These are phyloP conservation scores for Cytospora piceicola DNA, from an alignment of 2,329 filamentous ascomycete species.

Conservation along the genomic window DNA sequence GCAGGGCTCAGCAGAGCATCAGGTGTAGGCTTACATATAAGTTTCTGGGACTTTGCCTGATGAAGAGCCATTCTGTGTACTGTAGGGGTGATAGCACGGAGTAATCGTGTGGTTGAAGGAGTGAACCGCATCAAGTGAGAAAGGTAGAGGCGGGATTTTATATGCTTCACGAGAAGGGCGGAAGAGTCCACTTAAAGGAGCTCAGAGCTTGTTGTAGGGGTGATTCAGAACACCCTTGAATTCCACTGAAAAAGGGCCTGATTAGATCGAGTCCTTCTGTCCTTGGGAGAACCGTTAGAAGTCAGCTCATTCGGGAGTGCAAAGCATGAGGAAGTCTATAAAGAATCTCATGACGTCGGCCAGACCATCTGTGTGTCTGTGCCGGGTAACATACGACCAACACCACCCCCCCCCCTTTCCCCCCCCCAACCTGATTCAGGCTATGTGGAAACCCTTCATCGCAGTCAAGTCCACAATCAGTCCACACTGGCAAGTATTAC, in stretches of 20 bases:
- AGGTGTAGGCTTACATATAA: slow-evolving; percentile 49
- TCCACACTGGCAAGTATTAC: too few relatives aligned
- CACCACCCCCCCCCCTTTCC: background rate
- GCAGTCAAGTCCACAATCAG: too few relatives aligned
- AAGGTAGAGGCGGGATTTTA: background rate
- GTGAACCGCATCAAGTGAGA: slow-evolving; percentile 13
- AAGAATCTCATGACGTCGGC: slow-evolving; percentile 24
- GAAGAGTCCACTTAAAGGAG: background rate
- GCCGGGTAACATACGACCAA: too few relatives aligned
- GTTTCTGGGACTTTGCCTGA: slow-evolving; percentile 46
- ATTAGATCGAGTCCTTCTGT: background rate
- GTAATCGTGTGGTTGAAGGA: background rate
- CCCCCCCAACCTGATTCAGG: background rate
- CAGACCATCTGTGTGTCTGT: background rate
- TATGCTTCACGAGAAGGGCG: background rate
- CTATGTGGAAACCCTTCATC: too few relatives aligned
- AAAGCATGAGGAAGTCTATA: background rate
- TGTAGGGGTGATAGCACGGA: slow-evolving; percentile 18
- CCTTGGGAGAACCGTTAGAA: background rate
- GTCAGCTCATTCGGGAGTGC: background rate
- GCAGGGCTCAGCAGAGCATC: background rate
- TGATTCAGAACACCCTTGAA: background rate
- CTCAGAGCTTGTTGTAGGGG: background rate
- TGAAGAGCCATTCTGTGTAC: slow-evolving; percentile 50
- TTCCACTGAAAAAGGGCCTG: background rate